Percentiles rank a stretch among this genome's conserved stretches.
phyloP scores from a whole-genome alignment of 305 asterid genomes.

The Rubia tinctorum region DNA sequence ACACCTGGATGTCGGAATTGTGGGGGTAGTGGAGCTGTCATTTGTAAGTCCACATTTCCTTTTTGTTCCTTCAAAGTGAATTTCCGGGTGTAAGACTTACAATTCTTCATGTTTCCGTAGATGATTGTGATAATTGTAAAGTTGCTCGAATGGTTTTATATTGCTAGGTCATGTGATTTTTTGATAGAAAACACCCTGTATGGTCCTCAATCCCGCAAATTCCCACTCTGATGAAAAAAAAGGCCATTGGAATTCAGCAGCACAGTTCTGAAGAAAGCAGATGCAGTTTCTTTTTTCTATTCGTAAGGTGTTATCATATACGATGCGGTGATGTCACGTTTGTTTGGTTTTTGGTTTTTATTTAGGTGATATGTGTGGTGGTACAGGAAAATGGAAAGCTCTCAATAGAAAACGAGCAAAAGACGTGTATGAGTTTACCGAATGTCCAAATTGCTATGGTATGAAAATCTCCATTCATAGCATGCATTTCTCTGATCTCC shows the following conservation, averaged over 20 bases:
- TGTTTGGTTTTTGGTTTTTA: conserved; percentile 40
- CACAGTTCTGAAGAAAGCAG: background rate
- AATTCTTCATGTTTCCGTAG: background rate
- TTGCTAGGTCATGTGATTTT: background rate
- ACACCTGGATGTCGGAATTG: conserved; percentile 79
- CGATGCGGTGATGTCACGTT: background rate
- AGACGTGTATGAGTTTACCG: conserved; percentile 92
- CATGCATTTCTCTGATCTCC: background rate
- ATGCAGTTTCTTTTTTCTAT: background rate
- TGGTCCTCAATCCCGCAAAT: background rate
- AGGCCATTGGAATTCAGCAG: background rate
- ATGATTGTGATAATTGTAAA: background rate
- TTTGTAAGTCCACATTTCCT: conserved; percentile 47
- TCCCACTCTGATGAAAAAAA: background rate
- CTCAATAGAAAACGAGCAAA: conserved; percentile 93
- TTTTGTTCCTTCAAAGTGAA: conserved; percentile 2
- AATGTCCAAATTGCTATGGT: conserved; percentile 99
- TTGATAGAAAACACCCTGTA: no score
- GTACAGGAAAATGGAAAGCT: conserved; percentile 99
- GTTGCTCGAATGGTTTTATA: no score
- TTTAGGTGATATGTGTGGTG: conserved; percentile 99
- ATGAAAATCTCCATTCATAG: conserved; percentile 19
- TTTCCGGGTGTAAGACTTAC: background rate
- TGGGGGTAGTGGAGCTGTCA: conserved; percentile 89
- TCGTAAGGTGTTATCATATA: background rate